These are phyloP conservation scores for Pseudomicrostroma phylloplanum DNA, from an alignment of 1,284 basidiomycete species.

Conservation along the genomic window DNA sequence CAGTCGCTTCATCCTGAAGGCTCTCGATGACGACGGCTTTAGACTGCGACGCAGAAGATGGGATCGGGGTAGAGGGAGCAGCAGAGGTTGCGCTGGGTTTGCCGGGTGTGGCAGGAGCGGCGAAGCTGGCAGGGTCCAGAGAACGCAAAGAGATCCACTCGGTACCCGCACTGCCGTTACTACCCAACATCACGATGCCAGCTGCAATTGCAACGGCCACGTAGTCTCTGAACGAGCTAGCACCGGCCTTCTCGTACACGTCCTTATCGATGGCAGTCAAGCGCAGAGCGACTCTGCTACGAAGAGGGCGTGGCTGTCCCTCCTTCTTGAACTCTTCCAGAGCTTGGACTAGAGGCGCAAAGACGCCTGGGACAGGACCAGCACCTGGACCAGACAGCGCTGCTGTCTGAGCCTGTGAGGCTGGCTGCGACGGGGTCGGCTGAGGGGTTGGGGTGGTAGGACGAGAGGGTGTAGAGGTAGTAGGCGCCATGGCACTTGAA, in stretches of 20 bases:
- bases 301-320: constrained; percentile 28
- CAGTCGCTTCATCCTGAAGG: too few species aligned
- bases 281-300: constrained; percentile 25
- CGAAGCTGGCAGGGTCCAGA: not conserved
- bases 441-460: constrained; percentile 1
- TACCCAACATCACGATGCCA: constrained; percentile 32
- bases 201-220: constrained; percentile 36
- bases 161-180: constrained; percentile 20
- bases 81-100: not conserved
- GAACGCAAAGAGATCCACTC: constrained; percentile 36
- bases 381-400: constrained; percentile 11
- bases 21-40: not conserved
- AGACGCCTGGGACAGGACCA: constrained; percentile 16
- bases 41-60: not conserved
- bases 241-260: constrained; percentile 33
- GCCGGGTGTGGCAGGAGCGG: not conserved
- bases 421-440: not conserved
- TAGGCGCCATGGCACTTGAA: too few species aligned
- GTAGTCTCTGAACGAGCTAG: constrained; percentile 35
- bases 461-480: not conserved
- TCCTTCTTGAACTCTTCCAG: constrained; percentile 31
- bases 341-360: constrained; percentile 29
- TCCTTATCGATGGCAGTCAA: constrained; percentile 21
- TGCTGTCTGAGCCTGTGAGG: not conserved
- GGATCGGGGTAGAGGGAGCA: not conserved